These are phyloP conservation scores for Polytrichum formosum DNA, from an alignment of 225 moss, liverwort and hornwort species.

Conservation along the genomic window DNA sequence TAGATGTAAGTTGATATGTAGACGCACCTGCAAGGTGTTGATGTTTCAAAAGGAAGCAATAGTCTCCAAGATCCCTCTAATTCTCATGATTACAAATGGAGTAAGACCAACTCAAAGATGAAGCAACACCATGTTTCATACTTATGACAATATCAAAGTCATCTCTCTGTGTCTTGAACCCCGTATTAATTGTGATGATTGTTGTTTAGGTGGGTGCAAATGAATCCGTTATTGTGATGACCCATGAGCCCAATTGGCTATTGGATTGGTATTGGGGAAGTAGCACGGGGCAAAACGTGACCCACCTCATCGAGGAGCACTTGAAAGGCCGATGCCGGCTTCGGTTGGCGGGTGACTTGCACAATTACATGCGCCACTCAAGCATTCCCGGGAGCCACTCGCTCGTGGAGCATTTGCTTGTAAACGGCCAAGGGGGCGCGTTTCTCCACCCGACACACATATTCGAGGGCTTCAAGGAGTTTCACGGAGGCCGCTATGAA, in stretches of 20 bases:
- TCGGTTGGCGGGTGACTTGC: slow-evolving; percentile 52
- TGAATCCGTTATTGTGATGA: slow-evolving; percentile 53
- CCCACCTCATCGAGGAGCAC: slow-evolving; percentile 39
- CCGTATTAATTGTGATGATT: no score
- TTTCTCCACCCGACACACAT: slow-evolving; percentile 63
- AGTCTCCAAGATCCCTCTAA: no score
- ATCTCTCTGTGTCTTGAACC: no score
- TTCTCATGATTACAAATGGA: no score
- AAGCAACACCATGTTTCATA: no score
- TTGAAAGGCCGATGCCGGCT: slow-evolving; percentile 47
- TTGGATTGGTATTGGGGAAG: slow-evolving; percentile 62
- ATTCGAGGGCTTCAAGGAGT: slow-evolving; percentile 39
- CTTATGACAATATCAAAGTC: no score
- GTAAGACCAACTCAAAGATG: no score
- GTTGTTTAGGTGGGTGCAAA: slow-evolving; percentile 38
- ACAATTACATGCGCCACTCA: slow-evolving; percentile 61
- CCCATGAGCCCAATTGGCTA: slow-evolving; percentile 66
- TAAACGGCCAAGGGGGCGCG: slow-evolving; percentile 60
- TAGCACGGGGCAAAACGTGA: slow-evolving; percentile 41
- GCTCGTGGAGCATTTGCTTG: slow-evolving; percentile 37
- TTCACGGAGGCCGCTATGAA: slow-evolving; percentile 37
- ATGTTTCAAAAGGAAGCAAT: no score
- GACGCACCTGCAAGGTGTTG: no score
- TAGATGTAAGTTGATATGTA: no score
- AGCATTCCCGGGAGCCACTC: not conserved